Conservation (phyloP, 495 filamentous ascomycete species). For the Penicillium bialowiezense region DNA sequence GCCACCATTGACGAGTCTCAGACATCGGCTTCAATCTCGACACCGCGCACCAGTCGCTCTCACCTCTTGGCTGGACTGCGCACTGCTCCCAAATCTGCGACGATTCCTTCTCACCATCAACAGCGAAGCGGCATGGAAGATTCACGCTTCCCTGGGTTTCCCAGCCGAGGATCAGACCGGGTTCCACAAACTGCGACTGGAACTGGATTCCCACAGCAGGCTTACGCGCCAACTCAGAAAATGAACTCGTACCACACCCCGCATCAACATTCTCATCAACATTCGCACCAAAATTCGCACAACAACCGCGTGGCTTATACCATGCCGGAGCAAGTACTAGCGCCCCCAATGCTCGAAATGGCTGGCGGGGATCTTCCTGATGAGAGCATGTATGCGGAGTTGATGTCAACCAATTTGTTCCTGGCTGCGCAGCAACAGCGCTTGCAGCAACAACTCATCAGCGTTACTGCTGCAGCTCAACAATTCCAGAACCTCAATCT, state of each 20-base stretch:
- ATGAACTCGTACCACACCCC: slow-evolving; percentile 22
- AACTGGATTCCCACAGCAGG: slow-evolving; percentile 52
- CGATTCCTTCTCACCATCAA: slow-evolving; percentile 59
- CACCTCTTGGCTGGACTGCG: slow-evolving; percentile 91
- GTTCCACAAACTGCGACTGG: slow-evolving; percentile 63
- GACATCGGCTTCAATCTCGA: slow-evolving; percentile 52
- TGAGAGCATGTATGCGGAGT: slow-evolving; percentile 75
- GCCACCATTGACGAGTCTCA: slow-evolving; percentile 64
- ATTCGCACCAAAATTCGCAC: not conserved
- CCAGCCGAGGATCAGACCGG: slow-evolving; percentile 41
- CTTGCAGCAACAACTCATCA: slow-evolving; percentile 63
- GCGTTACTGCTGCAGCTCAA: slow-evolving; percentile 58
- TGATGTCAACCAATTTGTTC: slow-evolving; percentile 81
- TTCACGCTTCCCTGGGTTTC: slow-evolving; percentile 41
- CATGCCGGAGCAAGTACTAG: slow-evolving; percentile 79
- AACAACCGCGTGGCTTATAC: slow-evolving; percentile 60
- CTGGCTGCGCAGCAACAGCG: slow-evolving; percentile 86
- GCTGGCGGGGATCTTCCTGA: slow-evolving; percentile 63
- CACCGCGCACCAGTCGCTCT: slow-evolving; percentile 89
- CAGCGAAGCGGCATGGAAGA: slow-evolving; percentile 48
- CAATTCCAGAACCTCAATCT: slow-evolving; percentile 77
- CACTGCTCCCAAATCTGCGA: slow-evolving; percentile 87
- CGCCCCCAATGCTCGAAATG: slow-evolving; percentile 73
- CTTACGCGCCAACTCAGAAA: slow-evolving; percentile 45
- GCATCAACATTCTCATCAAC: too few species aligned